Evolutionary conservation across 345 rosid genomes (phyloP).

Genomic region (Syzygium grande): DNA sequence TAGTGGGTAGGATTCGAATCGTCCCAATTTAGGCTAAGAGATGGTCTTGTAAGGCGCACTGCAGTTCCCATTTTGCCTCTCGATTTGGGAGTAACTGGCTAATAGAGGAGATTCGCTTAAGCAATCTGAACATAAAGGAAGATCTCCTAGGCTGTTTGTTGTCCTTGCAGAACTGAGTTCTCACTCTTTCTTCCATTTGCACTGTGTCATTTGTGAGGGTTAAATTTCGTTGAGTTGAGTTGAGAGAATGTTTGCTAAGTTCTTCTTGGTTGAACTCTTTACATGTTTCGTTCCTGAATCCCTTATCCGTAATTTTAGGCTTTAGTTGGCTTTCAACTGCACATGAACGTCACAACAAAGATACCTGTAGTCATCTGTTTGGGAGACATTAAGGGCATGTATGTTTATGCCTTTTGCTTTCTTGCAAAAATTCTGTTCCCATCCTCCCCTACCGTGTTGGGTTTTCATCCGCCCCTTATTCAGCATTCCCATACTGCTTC

Average conservation of each 20-base stretch:
- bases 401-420: not conserved
- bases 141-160: not conserved
- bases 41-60: not conserved
- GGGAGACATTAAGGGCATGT: not conserved
- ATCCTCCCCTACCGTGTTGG: not conserved
- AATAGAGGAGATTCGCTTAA: not conserved
- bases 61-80: not conserved
- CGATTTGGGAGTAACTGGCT: not conserved
- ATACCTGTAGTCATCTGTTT: not conserved
- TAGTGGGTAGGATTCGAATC: not conserved
- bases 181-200: not conserved
- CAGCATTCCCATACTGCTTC: not conserved
- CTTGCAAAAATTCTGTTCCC: not conserved
- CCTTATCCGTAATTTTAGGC: not conserved
- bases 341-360: not conserved
- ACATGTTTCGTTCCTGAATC: not conserved
- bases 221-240: not conserved
- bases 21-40: not conserved
- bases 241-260: not conserved
- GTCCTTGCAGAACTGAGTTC: not conserved
- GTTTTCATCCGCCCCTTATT: not conserved
- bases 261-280: not conserved
- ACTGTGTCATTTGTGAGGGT: not conserved
- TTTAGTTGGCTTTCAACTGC: not conserved
- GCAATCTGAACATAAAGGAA: not conserved